These are phyloP conservation scores for Bacterosira constricta DNA, from an alignment of 108 stramenopile genomes.

Conservation along the genomic window DNA sequence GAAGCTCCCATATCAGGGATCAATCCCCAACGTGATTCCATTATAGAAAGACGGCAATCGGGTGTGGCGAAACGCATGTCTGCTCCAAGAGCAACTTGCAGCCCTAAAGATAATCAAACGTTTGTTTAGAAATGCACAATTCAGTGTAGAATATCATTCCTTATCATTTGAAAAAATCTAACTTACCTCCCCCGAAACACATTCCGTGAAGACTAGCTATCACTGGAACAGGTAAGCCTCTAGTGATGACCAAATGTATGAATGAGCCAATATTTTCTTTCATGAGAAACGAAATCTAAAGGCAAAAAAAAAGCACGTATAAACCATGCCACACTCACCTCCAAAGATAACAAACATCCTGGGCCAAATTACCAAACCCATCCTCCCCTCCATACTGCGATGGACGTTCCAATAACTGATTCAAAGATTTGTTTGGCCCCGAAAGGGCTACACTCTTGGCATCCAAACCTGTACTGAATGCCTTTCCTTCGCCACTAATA, in stretches of 20 bases:
- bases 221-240: conserved; percentile 85
- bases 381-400: conserved; percentile 55
- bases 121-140: too few relatives aligned
- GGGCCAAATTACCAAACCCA: conserved; percentile 79
- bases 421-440: conserved; percentile 33
- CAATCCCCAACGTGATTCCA: conserved; percentile 93
- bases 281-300: not conserved
- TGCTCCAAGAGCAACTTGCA: conserved; percentile 91
- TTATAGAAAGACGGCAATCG: conserved; percentile 82
- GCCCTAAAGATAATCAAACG: conserved; percentile 44
- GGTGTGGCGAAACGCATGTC: conserved; percentile 83
- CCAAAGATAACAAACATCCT: conserved; percentile 88
- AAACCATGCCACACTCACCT: conserved; percentile 25
- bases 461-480: conserved; percentile 89
- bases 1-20: conserved; percentile 92
- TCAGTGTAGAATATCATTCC: too few relatives aligned
- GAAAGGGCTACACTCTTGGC: conserved; percentile 58
- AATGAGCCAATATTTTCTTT: too few relatives aligned
- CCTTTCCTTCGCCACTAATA: conserved; percentile 75
- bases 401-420: conserved; percentile 63
- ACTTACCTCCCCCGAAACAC: conserved; percentile 86
- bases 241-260: not conserved
- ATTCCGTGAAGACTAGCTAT: conserved; percentile 85
- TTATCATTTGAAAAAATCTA: not conserved
- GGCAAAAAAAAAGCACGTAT: not conserved